Evolutionary conservation across 345 rosid species (phyloP), one percentile per base, ranked within the genome.

Genomic region (Salix koriyanagi): DNA sequence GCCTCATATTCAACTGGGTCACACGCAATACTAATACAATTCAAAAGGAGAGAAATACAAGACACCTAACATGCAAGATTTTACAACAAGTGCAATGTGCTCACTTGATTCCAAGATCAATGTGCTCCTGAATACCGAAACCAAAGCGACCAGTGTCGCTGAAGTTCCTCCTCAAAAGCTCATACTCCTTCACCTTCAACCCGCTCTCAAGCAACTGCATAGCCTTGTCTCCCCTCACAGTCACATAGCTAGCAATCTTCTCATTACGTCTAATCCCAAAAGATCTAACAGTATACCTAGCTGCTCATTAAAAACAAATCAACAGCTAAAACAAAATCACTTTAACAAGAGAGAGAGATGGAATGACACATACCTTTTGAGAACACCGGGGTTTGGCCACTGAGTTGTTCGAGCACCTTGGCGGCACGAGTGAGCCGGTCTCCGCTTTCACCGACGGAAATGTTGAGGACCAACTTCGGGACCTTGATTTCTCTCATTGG

Each of bases 131-230:
- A 68, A 95, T 95, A 72, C 97, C 99, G 1, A 95, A 95, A 8
- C 99, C 99, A 0, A 95, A 95, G 83, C 97, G 93, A 48, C 97
- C 99, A 37, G 97, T 93, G 42, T 95, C 99, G 69, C 99, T 95
- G 84, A 93, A 95, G 88, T 95, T 95, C 88, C 88, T 92, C 81
- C 97, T 88, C 80, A 95, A 83, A 26, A 93, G 82, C 87, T 95
- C 97, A 41, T 93, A 95, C 23, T 95, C 99, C 83, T 95, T 95
- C 28, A 95, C 99, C 87, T 95, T 95, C 88, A 94, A 86, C 3
- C 98, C 98, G 42, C 98, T 94, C 86, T 94, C 98, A 21, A 94
- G 87, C 34, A 92, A 88, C 87, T 94, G 98, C 98, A 94, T 94
- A 15, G 98, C 98, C 82, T 94, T 94, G 75, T 94, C 98, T 10